These are phyloP conservation scores for Coriolopsis trogii DNA, from an alignment of 1,284 basidiomycete genomes.

Conservation along the genomic window DNA sequence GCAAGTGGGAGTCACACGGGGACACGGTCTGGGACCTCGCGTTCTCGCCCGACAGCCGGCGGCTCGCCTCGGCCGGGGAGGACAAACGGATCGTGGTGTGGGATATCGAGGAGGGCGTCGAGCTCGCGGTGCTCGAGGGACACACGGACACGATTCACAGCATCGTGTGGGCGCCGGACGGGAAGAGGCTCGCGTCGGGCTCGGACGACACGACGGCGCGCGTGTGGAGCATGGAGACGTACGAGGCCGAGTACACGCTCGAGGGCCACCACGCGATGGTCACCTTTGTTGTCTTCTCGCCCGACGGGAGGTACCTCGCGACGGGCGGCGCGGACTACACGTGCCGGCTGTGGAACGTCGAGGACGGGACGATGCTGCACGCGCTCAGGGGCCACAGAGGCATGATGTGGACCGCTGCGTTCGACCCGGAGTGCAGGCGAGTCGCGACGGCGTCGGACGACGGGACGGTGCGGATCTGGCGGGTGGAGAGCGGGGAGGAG, in stretches of 20 bases:
- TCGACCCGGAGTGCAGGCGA: constrained; percentile 26
- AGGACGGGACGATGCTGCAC: constrained; percentile 15
- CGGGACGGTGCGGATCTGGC: constrained; percentile 22
- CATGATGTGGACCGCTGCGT: constrained; percentile 23
- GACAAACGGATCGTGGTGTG: constrained; percentile 1
- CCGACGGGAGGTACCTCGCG: constrained; percentile 21
- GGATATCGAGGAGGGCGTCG: constrained; percentile 7
- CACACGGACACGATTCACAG: constrained; percentile 19
- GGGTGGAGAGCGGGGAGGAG: constrained; percentile 6
- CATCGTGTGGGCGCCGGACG: constrained; percentile 28
- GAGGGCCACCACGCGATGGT: constrained; percentile 23
- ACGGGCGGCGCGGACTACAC: constrained; percentile 24
- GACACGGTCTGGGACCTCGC: constrained; percentile 6
- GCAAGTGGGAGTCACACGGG: constrained; percentile 1
- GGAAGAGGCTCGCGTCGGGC: constrained; percentile 24
- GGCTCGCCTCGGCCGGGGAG: constrained; percentile 19
- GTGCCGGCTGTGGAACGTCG: constrained; percentile 26
- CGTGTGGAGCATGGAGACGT: constrained; percentile 28
- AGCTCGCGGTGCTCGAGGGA: constrained; percentile 9
- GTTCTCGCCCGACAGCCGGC: constrained; percentile 24
- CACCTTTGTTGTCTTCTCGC: constrained; percentile 20
- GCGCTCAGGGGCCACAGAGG: constrained; percentile 20
- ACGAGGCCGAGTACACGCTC: constrained; percentile 2
- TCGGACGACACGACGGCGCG: constrained; percentile 28
- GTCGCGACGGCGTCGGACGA: constrained; percentile 30